Base-by-base conservation (phyloP, 2,329 filamentous ascomycete species). In the Thelonectria olida region DNA sequence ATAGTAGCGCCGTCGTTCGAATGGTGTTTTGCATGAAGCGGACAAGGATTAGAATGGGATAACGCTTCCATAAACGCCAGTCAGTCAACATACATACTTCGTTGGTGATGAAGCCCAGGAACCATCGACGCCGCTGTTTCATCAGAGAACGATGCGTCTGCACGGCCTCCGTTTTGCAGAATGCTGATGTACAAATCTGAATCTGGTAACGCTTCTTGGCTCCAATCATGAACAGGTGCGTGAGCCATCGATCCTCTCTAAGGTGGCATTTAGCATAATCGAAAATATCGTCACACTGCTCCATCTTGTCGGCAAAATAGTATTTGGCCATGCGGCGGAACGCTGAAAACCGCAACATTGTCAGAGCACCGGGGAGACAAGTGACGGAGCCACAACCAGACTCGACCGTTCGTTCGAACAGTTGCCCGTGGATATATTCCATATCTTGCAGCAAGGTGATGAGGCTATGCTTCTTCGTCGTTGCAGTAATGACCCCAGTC, bases 51-150 rank as follows among this genome's bases (percentile, higher is more conserved):
- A 99, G 84, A 53, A 97, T 84, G 0, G 96, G 93, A 76, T 98
- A 98, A 52, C 92, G 87, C 75, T 87, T 91, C 95, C 95, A 98
- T 25, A 98, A 84, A 61, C 96, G 88, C 77, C 92, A 88, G 78
- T 98, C 95, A 2, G 96, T 98, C 80, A 99, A 82, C 96, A 98
- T 97, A 80, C 94, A 97, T 7, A 93, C 95, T 76, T 98, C 95
- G 76, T 99, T 99, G 15, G 95, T 97, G 79, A 98, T 94, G 78
- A 97, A 97, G 27, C 95, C 95, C 42, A 98, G 84, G 76, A 98
- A 98, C 96, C 96, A 99, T 74, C 96, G 87, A 56, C 95, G 90
- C 62, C 96, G 90, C 81, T 99, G 96, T 82, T 98, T 97, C 75
- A 97, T 84, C 47, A 99, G 85, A 69, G 91, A 93, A 58, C 81